phyloP scores from a whole-genome alignment of 306 rosid species.

The Dryas alaskensis region DNA sequence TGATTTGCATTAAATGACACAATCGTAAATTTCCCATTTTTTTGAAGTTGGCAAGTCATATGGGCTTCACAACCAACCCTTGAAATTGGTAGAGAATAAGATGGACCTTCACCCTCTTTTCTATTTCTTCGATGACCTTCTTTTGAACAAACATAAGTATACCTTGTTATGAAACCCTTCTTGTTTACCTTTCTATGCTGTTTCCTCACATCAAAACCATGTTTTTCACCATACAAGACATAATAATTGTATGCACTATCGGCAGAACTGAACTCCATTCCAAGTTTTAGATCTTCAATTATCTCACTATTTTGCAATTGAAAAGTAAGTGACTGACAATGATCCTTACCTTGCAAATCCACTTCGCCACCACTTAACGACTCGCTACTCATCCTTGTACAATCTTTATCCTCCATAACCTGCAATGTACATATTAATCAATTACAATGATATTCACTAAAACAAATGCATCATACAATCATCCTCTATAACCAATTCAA shows the following conservation, averaged over 20 bases:
- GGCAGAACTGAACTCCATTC: not conserved
- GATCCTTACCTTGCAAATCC: not conserved
- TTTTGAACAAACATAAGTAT: not conserved
- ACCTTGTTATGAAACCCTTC: not conserved
- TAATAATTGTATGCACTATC: not conserved
- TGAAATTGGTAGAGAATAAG: constrained; percentile 7
- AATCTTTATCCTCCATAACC: not conserved
- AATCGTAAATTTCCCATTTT: not conserved
- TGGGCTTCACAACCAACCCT: constrained; percentile 5
- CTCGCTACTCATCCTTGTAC: not conserved
- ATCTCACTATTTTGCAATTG: not conserved
- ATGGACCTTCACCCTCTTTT: not conserved
- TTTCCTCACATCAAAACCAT: not conserved
- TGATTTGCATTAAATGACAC: not conserved
- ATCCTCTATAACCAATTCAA: not conserved
- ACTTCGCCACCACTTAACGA: not conserved
- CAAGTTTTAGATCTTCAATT: not conserved
- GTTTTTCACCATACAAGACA: not conserved
- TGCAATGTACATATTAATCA: not conserved
- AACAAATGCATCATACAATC: not conserved
- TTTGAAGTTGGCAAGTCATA: not conserved
- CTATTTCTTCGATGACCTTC: not conserved
- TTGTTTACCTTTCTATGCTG: not conserved
- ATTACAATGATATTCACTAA: not conserved
- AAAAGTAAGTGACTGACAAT: not conserved